These are phyloP conservation scores for Coniochaeta pulveracea DNA, from an alignment of 2,329 filamentous ascomycete genomes.

Conservation along the genomic window DNA sequence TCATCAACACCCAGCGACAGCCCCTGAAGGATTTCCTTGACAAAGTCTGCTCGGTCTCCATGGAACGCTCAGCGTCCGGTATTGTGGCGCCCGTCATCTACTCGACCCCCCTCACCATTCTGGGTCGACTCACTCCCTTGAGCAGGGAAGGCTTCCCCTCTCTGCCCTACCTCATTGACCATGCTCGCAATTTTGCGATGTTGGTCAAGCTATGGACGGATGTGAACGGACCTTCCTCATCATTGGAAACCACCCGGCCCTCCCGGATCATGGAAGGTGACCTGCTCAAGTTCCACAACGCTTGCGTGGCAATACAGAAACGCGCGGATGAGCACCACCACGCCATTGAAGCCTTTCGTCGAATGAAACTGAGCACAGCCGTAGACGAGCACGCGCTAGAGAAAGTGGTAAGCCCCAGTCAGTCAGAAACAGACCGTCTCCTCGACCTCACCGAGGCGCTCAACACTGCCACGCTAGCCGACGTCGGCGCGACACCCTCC, in stretches of 20 bases:
- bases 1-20: conserved; percentile 62
- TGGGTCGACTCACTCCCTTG: conserved; percentile 66
- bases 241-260: conserved; percentile 17
- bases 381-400: neutral
- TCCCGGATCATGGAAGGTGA: conserved; percentile 28
- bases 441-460: conserved; percentile 32
- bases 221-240: conserved; percentile 22
- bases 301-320: conserved; percentile 37
- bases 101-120: conserved; percentile 83
- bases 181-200: conserved; percentile 72
- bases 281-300: conserved; percentile 37
- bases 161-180: conserved; percentile 85
- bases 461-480: conserved; percentile 29
- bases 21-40: conserved; percentile 84
- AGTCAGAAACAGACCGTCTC: conserved; percentile 10
- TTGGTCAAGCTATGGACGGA: conserved; percentile 75
- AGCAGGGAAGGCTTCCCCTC: conserved; percentile 88
- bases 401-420: conserved; percentile 16
- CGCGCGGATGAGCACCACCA: conserved; percentile 40
- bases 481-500: conserved; percentile 19
- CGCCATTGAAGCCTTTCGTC: conserved; percentile 32
- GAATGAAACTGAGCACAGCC: neutral
- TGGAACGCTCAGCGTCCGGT: conserved; percentile 52
- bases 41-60: conserved; percentile 70
- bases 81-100: conserved; percentile 66